Base-by-base conservation (phyloP, 371 early-diverging fungal genomes). In the Mortierella sp. region DNA sequence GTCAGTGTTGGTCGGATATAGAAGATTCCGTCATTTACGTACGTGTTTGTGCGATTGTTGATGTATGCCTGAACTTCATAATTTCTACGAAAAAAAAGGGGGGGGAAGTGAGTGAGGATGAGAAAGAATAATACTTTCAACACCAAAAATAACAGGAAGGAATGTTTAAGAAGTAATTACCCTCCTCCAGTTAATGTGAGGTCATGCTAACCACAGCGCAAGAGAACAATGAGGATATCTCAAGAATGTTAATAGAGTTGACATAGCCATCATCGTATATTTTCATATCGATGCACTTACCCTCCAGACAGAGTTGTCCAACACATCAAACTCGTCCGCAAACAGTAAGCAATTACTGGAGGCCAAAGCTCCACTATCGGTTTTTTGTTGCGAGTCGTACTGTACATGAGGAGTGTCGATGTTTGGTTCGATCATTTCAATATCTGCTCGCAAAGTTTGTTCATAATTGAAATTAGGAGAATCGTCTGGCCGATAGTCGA, bases 1-100 rank as follows among this genome's bases (percentile, higher is more conserved):
- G 92, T 92, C 56, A 90, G 83, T 8, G 90, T 91, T 4, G 93
- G 93, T 12, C 86, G 84, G 62, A 93, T 83, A 65, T 92, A 89
- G 15, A 93, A 83, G 31, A 88, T 68, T 26, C 92, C 92, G 57
- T 92, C 84, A 29, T 86, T 83, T 17, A 90, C 90, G 72, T 86
- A 93, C 15, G 91, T 88, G 64, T 90, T 91, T 67, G 87, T 86
- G 61, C 89, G 77, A 73, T 89, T 90, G 68, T 89, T 88, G 59
- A 86, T 85, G 66, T 88, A 90, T 28, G 82, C 84, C 42, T 90
- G 87, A 31, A 89, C 88, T 66, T 90, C 91, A 78, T 84, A 87
- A 60, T 88, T 89, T 12, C 87, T 68, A 31, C 57, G 19, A 17
- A 35, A 10, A 12, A 29, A 47, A 61, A 47, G 22, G 42, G 9